Base-by-base conservation (phyloP, 257 asterid genomes). In the Misopates orontium region DNA sequence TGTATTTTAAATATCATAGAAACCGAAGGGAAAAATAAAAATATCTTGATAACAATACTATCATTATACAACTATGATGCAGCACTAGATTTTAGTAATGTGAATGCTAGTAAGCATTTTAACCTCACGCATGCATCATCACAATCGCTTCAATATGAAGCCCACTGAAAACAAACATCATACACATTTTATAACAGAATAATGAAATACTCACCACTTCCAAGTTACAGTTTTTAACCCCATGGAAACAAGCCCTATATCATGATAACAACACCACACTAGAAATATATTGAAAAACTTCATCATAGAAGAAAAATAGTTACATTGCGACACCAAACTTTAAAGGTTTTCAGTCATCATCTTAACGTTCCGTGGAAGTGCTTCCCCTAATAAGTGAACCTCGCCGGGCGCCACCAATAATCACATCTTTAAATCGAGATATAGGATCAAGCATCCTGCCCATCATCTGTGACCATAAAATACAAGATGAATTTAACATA, bases 341-440 rank as follows among this genome's bases (percentile, higher is more conserved):
- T 24, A 22, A 19, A 44, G 68, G 66, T 36, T 58, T 68, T 48
- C 68, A 67, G 66, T 71, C 80, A 69, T 71, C 83, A 64, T 75
- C 86, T 84, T 72, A 84, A 62, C 40, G 81, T 20, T 73, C 78
- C n/a, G 67, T 12, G 18, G 86, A 79, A 68, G 74, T 53, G 68
- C 75, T 72, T 65, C 85, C 82, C 58, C 84, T 62, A n/a, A 75
- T 31, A 36, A 80, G 62, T 18, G 91, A 82, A 60, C 82, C 87
- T 22, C 77, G 83, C 20, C 65, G 79, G 56, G 79, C 77, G 66
- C 84, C 87, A 64, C 87, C 89, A 55, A 82, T 80, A 41, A 87
- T 63, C 59, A 71, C 76, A 17, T 79, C 87, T 80, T 84, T 87
- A 64, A 87, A 69, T 64, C 89, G 86, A 62, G 86, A 65, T 48